A percentile compares a stretch with the other conserved stretches of the same genome.
phyloP scores from a whole-genome alignment of 129 eudicot species.

The Smallanthus sonchifolius region DNA sequence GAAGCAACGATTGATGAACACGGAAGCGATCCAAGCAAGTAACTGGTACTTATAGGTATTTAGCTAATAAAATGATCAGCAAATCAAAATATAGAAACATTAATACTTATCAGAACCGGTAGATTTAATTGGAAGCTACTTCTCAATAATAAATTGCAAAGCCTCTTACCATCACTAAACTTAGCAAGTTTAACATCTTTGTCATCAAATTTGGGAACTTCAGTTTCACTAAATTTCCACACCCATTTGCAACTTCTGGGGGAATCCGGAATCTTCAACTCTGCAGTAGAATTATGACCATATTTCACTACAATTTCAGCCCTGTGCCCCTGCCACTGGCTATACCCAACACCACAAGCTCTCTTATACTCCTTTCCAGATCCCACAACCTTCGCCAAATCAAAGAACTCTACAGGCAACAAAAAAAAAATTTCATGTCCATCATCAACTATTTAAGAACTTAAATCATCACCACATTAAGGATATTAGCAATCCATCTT shows the following conservation, averaged over 20 bases:
- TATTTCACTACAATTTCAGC: conserved; percentile 14
- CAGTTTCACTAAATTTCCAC: conserved; percentile 20
- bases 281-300: conserved; percentile 21
- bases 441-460: too few species aligned
- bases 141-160: not conserved
- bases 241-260: conserved; percentile 12
- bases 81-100: not conserved
- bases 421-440: too few species aligned
- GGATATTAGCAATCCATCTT: too few species aligned
- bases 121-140: not conserved
- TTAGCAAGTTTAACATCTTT: conserved; percentile 29
- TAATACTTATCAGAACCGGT: not conserved
- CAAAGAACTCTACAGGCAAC: too few species aligned
- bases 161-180: conserved; percentile 34
- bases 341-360: conserved; percentile 33
- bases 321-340: conserved; percentile 27
- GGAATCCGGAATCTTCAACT: not conserved
- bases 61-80: not conserved
- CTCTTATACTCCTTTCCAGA: conserved; percentile 41
- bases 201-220: conserved; percentile 24
- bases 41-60: too few species aligned
- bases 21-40: too few species aligned
- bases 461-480: too few species aligned
- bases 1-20: too few species aligned
- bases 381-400: conserved; percentile 36